Conservation (phyloP, 2,329 filamentous ascomycete species). For the Pseudogymnoascus sp. region DNA sequence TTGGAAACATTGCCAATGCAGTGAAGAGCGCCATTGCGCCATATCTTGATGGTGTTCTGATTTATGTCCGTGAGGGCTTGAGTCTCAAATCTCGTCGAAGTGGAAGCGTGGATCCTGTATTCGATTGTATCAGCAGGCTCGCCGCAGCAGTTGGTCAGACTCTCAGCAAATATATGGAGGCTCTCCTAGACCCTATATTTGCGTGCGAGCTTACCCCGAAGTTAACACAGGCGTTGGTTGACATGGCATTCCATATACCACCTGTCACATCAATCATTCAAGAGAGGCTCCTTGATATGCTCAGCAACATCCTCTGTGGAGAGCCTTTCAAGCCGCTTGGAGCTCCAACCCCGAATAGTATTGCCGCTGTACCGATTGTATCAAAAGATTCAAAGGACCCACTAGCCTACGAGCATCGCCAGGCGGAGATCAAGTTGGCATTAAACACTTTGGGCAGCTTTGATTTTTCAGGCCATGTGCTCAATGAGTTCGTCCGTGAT, state of each 20-base stretch:
- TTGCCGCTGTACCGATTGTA: constrained; percentile 72
- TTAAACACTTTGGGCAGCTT: constrained; percentile 96
- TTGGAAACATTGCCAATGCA: constrained; percentile 92
- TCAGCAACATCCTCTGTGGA: constrained; percentile 87
- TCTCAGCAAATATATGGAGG: constrained; percentile 96
- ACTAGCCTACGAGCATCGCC: constrained; percentile 68
- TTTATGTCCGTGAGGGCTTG: constrained; percentile 86
- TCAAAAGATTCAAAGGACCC: constrained; percentile 81
- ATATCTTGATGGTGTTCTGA: constrained; percentile 87
- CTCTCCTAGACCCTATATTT: constrained; percentile 90
- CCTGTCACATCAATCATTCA: constrained; percentile 90
- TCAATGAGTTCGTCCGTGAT: constrained; percentile 98
- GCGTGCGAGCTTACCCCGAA: constrained; percentile 91
- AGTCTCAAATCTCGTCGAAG: constrained; percentile 59
- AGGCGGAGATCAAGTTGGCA: constrained; percentile 84
- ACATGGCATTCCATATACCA: constrained; percentile 98
- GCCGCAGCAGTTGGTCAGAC: constrained; percentile 93
- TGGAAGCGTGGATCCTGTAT: constrained; percentile 63
- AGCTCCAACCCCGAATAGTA: constrained; percentile 74
- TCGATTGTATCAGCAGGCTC: constrained; percentile 95
- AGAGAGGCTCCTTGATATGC: constrained; percentile 85
- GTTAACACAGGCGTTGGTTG: constrained; percentile 87
- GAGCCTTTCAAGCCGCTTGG: constrained; percentile 88
- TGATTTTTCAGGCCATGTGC: constrained; percentile 82
- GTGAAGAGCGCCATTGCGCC: constrained; percentile 92